Conservation (phyloP, 176 grass and related monocot genomes). For the Poa annua region DNA sequence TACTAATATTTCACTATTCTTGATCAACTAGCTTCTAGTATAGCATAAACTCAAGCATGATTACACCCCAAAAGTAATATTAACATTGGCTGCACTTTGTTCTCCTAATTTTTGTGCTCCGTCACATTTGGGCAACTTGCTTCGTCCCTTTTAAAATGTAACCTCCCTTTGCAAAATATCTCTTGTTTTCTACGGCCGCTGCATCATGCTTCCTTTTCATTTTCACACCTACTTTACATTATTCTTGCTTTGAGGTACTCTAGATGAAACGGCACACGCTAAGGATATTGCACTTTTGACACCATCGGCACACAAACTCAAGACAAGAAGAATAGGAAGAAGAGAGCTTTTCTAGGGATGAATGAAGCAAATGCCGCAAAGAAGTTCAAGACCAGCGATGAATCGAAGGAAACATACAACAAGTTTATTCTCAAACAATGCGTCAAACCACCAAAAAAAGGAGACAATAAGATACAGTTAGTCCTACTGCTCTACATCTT, state of each 20-base stretch:
- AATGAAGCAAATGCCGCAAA: neutral
- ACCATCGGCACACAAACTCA: neutral
- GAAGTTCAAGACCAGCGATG: neutral
- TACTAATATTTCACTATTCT: no score
- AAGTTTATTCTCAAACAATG: neutral
- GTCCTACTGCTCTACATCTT: no score
- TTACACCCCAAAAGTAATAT: no score
- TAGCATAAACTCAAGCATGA: no score
- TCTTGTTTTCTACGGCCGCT: no score
- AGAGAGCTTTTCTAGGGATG: neutral
- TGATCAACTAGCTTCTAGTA: no score
- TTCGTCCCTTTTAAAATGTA: neutral
- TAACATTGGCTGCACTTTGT: neutral
- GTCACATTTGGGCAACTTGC: neutral
- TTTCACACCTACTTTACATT: neutral
- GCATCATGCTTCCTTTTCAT: no score
- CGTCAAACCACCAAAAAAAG: neutral
- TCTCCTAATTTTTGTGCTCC: neutral
- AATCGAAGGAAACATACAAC: neutral
- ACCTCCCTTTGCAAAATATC: no score
- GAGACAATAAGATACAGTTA: neutral
- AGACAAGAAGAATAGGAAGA: conserved; percentile 2
- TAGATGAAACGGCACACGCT: neutral
- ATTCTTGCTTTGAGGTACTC: neutral
- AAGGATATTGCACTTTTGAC: neutral